Percentiles rank a stretch among this genome's conserved stretches.
phyloP scores from a whole-genome alignment of 2,329 filamentous ascomycete genomes.

The Alternaria sp. region DNA sequence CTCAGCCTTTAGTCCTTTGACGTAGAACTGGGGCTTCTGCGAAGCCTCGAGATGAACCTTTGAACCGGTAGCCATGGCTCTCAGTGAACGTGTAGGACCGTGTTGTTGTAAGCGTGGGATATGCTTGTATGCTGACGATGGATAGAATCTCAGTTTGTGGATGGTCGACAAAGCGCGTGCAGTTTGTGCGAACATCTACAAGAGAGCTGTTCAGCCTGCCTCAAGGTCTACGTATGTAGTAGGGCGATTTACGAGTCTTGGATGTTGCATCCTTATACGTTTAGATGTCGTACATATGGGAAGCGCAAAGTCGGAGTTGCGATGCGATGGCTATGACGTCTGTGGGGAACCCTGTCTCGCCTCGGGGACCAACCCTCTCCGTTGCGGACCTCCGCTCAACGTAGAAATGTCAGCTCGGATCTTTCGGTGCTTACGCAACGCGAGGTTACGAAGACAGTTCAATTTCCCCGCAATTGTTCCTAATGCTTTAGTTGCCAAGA shows the following conservation, averaged over 20 bases:
- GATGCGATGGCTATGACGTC: conserved; percentile 4
- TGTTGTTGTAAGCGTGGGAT: neutral
- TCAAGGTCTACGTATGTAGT: neutral
- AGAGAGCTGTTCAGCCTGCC: neutral
- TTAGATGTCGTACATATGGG: neutral
- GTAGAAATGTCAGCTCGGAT: neutral
- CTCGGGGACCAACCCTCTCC: neutral
- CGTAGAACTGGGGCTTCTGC: conserved; percentile 56
- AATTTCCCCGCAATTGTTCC: neutral
- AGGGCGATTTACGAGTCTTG: neutral
- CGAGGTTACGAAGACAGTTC: neutral
- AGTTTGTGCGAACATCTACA: neutral
- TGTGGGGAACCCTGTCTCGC: conserved; percentile 5
- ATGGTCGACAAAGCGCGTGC: neutral
- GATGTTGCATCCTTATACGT: neutral
- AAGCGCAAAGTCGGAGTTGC: neutral
- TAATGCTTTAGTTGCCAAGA: neutral
- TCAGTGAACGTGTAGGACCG: neutral
- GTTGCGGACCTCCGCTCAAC: neutral
- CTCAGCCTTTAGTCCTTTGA: conserved; percentile 58
- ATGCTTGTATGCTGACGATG: neutral
- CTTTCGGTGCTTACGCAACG: neutral
- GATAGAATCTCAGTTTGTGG: neutral
- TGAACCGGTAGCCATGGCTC: conserved; percentile 42
- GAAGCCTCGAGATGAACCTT: conserved; percentile 51